Evolutionary conservation across 257 asterid species (phyloP).

Genomic region (Ocimum tenuiflorum): DNA sequence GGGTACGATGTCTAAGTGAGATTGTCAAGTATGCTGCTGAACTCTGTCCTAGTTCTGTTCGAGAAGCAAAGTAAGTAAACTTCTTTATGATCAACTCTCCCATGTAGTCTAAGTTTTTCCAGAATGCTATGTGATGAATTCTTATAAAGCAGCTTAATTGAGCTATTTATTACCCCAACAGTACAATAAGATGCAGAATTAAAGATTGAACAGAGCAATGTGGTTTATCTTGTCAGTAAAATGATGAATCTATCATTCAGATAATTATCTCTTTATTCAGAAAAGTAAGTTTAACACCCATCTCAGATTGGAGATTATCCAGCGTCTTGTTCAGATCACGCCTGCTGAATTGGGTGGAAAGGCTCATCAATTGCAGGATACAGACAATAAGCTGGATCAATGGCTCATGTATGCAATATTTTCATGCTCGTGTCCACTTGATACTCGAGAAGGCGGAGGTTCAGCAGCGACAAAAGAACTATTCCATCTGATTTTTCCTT

Average conservation of each 20-base stretch:
- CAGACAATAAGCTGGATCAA: constrained; percentile 93
- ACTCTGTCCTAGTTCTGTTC: constrained; percentile 92
- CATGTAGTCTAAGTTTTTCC: not conserved
- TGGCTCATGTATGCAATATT: constrained; percentile 99
- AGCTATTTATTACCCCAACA: not conserved
- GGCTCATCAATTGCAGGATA: constrained; percentile 88
- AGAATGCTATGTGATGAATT: constrained; percentile 9
- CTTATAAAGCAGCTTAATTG: not conserved
- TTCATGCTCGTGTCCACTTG: constrained; percentile 89
- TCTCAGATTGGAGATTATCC: constrained; percentile 88
- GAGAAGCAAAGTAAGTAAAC: constrained; percentile 81
- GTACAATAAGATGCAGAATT: not conserved
- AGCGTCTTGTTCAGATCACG: constrained; percentile 88
- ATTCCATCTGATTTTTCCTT: constrained; percentile 89
- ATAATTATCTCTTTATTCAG: constrained; percentile 1
- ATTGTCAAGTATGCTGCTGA: constrained; percentile 86
- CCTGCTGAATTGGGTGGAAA: constrained; percentile 96
- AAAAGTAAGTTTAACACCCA: constrained; percentile 13
- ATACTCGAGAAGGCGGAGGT: constrained; percentile 80
- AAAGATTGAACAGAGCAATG: no score
- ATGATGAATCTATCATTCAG: constrained; percentile 13
- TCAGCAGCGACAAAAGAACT: constrained; percentile 83
- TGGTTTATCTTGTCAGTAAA: not conserved
- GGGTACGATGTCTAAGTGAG: constrained; percentile 97
- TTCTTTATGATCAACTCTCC: constrained; percentile 11